Base-by-base conservation (phyloP, 495 filamentous ascomycete genomes). In the Penicillium herquei region DNA sequence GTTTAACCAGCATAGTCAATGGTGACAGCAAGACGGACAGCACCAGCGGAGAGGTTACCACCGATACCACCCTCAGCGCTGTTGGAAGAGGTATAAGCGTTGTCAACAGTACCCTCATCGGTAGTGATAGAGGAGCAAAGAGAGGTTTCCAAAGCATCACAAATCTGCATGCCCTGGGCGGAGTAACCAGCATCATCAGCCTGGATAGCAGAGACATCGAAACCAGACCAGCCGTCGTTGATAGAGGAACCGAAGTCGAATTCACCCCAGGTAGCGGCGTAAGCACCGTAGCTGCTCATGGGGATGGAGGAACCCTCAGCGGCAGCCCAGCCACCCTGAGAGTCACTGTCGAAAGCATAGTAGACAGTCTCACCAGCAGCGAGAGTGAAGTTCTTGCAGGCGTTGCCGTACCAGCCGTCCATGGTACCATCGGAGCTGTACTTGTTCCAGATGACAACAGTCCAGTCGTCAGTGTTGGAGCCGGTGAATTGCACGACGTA, bases 391-490 rank as follows among this genome's bases (percentile, higher is more conserved):
- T 59, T 74, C 34, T 78, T 54, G 33, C 67, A 69, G 46, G 74
- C 68, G 40, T 70, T 57, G 49, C 68, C 70, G 52, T 70, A 77
- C 60, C 69, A 79, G 48, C 78, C 70, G 47, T 65, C 51, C 58
- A 75, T 64, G n/a, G 56, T 51, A 33, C 69, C 72, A 33, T 75
- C 70, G 4, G 64, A 52, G 42, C 72, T 73, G 47, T 66, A 70
- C 71, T 82, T 84, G 71, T 82, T 79, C 76, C 77, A 84, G 70
- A 82, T 65, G 57, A 66, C 70, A 53, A 81, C 65, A 40, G 68
- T 73, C 64, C 76, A 76, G 55, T 65, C 16, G 8, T 68, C 66
- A 17, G 59, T 63, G 59, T 65, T 64, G 35, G 61, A 61, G 56
- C 78, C 80, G 40, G 52, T 55, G 70, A 81, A 72, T 51, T 75